A percentile compares a stretch with the other conserved stretches of the same genome.
These are phyloP conservation scores for Setaria italica DNA, from an alignment of 202 grass and related monocot species.

Conservation along the genomic window DNA sequence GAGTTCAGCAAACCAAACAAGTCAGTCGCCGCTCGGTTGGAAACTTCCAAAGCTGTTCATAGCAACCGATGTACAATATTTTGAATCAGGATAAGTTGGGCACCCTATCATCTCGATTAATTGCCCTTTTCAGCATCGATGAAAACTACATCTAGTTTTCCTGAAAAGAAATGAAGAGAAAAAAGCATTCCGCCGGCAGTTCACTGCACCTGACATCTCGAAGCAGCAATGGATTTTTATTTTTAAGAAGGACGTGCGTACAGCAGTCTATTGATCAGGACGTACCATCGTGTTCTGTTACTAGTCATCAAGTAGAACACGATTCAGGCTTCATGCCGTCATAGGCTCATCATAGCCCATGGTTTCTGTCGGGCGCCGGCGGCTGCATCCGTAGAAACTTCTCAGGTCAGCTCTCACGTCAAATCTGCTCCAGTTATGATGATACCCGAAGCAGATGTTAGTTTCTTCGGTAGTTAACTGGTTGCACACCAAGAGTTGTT, in stretches of 20 bases:
- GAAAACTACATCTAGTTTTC: not conserved
- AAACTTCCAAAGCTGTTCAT: not conserved
- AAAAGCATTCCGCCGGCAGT: not conserved
- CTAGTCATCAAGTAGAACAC: not conserved
- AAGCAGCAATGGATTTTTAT: not conserved
- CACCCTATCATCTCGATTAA: not conserved
- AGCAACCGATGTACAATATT: not conserved
- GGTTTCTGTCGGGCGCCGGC: not conserved
- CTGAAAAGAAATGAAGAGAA: not conserved
- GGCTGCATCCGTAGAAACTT: not conserved
- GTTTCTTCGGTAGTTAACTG: not conserved
- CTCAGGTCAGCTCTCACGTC: slow-evolving; percentile 16
- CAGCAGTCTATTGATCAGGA: not conserved
- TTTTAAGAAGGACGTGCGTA: not conserved
- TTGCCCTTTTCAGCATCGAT: not conserved
- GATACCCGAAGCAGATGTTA: not conserved
- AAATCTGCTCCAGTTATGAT: not conserved
- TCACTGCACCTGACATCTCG: not conserved
- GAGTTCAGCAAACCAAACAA: not conserved
- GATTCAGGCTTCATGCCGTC: not conserved
- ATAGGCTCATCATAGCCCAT: not conserved
- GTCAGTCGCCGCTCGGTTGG: not conserved
- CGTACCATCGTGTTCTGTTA: not conserved
- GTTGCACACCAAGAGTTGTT: not conserved
- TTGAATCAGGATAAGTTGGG: not conserved